phyloP scores from a whole-genome alignment of 2,329 filamentous ascomycete species.

The Phyllosticta citribraziliensis region DNA sequence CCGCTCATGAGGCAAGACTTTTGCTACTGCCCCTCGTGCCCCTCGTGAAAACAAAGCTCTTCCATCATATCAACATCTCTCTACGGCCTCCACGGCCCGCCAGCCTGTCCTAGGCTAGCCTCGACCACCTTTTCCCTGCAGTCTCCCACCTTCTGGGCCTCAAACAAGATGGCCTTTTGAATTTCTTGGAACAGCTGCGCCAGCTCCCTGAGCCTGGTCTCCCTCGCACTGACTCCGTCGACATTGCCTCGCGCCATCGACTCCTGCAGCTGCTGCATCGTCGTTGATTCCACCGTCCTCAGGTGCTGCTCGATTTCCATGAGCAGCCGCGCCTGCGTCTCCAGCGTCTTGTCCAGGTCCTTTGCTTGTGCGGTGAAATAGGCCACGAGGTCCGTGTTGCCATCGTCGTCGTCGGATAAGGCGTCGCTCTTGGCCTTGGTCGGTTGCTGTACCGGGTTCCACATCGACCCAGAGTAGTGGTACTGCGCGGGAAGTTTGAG shows the following conservation, averaged over 20 bases:
- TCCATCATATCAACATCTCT: too few relatives aligned
- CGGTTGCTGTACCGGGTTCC: constrained; percentile 16
- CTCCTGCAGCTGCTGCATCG: constrained; percentile 34
- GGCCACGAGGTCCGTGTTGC: constrained; percentile 35
- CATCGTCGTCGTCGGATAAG: constrained; percentile 24
- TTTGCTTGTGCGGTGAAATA: constrained; percentile 36
- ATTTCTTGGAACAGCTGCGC: constrained; percentile 38
- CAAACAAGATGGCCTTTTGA: constrained; percentile 39
- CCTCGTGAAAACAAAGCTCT: too few relatives aligned
- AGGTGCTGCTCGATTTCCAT: constrained; percentile 40
- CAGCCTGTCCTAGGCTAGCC: constrained; percentile 24
- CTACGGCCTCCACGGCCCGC: neutral
- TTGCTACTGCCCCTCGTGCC: neutral
- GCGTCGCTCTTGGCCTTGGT: constrained; percentile 15
- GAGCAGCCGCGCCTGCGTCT: constrained; percentile 33
- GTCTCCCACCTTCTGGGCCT: constrained; percentile 37
- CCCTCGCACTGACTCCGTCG: constrained; percentile 8
- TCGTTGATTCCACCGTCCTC: constrained; percentile 37
- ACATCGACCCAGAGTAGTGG: constrained; percentile 37
- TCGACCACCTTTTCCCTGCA: constrained; percentile 39
- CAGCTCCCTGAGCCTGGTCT: constrained; percentile 31
- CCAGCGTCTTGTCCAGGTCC: constrained; percentile 29
- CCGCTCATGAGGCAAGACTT: neutral
- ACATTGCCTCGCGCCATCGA: constrained; percentile 22
- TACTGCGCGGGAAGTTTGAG: constrained; percentile 59